Evolutionary conservation across 257 asterid genomes (phyloP).

Genomic region (Nicotiana benthamiana): DNA sequence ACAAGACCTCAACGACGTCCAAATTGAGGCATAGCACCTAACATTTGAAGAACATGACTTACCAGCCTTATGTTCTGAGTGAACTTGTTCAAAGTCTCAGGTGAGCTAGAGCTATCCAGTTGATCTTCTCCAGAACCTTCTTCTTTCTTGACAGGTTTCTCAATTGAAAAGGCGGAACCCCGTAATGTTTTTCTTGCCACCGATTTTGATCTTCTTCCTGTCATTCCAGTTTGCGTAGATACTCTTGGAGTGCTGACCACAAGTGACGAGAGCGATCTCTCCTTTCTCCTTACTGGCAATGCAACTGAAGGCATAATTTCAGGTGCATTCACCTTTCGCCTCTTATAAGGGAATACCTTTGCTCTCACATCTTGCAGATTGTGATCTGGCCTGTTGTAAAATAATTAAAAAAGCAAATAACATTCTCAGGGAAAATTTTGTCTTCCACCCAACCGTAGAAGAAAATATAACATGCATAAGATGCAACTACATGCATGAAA

Average conservation of each 20-base stretch:
- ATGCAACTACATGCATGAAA: background rate
- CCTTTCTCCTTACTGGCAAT: slow-evolving; percentile 90
- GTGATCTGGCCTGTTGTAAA: slow-evolving; percentile 70
- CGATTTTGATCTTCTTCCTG: slow-evolving; percentile 87
- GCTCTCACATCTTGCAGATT: slow-evolving; percentile 87
- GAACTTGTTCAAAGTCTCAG: slow-evolving; percentile 51
- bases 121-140: slow-evolving; percentile 57
- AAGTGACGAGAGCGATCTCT: slow-evolving; percentile 89
- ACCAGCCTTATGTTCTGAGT: slow-evolving; percentile 68
- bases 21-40: background rate
- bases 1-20: background rate
- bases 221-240: slow-evolving; percentile 75
- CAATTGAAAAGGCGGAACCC: slow-evolving; percentile 74
- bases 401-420: background rate
- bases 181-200: slow-evolving; percentile 69
- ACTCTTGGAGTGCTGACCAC: slow-evolving; percentile 96
- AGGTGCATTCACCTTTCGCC: slow-evolving; percentile 65
- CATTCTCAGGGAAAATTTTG: background rate
- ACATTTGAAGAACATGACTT: slow-evolving; percentile 17
- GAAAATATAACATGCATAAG: background rate
- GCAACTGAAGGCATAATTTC: slow-evolving; percentile 54
- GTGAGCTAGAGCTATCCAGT: slow-evolving; percentile 74
- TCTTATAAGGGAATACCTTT: slow-evolving; percentile 83
- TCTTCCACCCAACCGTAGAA: background rate
- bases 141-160: slow-evolving; percentile 66